Conservation (phyloP, 2,329 filamentous ascomycete genomes). For the Claviceps quebecensis region DNA sequence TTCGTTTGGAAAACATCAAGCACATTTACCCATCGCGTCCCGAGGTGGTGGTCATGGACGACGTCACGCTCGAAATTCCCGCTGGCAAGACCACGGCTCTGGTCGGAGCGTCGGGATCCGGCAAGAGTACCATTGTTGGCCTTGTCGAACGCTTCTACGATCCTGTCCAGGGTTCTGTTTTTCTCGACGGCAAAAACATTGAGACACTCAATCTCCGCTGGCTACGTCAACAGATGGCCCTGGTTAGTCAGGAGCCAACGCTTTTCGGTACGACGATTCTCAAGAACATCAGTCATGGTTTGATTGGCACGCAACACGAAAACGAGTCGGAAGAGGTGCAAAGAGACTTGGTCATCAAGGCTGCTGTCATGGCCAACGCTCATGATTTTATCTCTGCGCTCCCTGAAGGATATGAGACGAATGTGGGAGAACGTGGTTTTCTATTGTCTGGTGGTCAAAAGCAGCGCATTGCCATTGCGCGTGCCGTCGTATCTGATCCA, state of each 20-base stretch:
- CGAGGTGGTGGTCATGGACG: conserved; percentile 78
- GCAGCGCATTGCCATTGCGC: conserved; percentile 88
- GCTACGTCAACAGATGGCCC: conserved; percentile 80
- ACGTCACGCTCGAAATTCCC: conserved; percentile 65
- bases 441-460: conserved; percentile 90
- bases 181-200: conserved; percentile 73
- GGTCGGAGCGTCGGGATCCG: conserved; percentile 85
- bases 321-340: conserved; percentile 50
- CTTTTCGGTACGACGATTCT: conserved; percentile 83
- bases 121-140: conserved; percentile 89
- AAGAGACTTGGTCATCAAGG: conserved; percentile 57
- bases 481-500: conserved; percentile 80
- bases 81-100: conserved; percentile 86
- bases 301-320: conserved; percentile 74
- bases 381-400: conserved; percentile 78
- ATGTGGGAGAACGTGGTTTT: conserved; percentile 91
- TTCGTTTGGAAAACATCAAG: conserved; percentile 70
- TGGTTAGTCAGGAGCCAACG: conserved; percentile 87
- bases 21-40: conserved; percentile 92
- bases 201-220: conserved; percentile 72
- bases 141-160: conserved; percentile 91
- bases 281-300: conserved; percentile 77
- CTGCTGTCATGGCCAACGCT: conserved; percentile 82
- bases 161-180: conserved; percentile 65
- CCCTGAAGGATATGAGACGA: conserved; percentile 81